phyloP scores from a whole-genome alignment of 192 early-diverging fungal genomes.

The Allomyces macrogynus region DNA sequence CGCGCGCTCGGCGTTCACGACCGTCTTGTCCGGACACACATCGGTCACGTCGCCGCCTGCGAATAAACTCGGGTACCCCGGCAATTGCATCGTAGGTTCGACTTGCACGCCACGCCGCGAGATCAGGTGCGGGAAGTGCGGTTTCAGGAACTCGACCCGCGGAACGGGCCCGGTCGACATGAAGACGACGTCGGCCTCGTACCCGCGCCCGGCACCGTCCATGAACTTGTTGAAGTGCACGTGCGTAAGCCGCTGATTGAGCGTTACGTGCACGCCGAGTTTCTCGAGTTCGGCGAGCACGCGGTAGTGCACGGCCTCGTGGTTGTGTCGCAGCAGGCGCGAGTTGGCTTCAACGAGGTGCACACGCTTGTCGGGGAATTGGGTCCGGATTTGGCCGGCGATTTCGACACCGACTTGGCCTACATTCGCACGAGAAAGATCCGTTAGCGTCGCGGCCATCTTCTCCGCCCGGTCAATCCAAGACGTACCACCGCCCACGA shows the following conservation, averaged over 20 bases:
- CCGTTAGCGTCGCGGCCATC: too few relatives aligned
- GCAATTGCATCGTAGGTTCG: background rate
- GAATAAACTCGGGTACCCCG: background rate
- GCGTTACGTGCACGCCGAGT: background rate
- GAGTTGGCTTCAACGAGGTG: background rate
- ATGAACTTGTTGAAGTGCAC: background rate
- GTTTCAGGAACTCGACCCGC: background rate
- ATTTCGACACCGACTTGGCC: background rate
- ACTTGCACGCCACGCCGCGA: background rate
- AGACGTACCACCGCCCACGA: background rate
- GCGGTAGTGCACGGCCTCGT: background rate
- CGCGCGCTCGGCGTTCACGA: background rate
- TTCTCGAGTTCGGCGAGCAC: background rate
- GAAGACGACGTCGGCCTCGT: background rate
- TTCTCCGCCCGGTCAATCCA: too few relatives aligned
- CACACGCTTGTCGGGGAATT: background rate
- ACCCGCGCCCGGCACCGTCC: background rate
- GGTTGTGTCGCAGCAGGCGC: background rate
- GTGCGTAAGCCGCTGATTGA: background rate
- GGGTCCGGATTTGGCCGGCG: background rate
- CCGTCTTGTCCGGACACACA: background rate
- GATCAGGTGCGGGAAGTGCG: too few relatives aligned
- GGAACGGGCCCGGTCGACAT: background rate
- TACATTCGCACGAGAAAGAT: too few relatives aligned
- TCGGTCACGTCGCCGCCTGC: background rate